Base-by-base conservation (phyloP, 441 rosid species). In the Dalechampia spathulata region DNA sequence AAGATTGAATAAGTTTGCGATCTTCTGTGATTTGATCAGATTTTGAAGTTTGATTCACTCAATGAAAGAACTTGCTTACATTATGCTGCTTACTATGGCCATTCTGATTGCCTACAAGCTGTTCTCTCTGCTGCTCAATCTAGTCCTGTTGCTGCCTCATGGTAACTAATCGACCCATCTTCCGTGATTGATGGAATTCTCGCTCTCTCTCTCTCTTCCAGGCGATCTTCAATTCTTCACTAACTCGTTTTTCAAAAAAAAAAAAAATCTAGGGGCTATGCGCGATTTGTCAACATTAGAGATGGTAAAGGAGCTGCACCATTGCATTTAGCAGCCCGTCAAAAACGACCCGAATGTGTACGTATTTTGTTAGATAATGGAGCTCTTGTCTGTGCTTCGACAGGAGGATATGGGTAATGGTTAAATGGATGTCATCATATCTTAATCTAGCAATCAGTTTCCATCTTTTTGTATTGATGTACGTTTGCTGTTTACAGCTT, bases 221-320 rank as follows among this genome's bases (percentile, higher is more conserved):
- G 4, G 34, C n/a, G 34, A 30, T 30, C 34, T 30, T 30, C 8
- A n/a, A n/a, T n/a, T n/a, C n/a, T n/a, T n/a, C n/a, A n/a, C n/a
- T n/a, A n/a, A n/a, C n/a, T n/a, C n/a, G n/a, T n/a, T n/a, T n/a
- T n/a, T n/a, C n/a, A n/a, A n/a, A n/a, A n/a, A n/a, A n/a, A n/a
- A n/a, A n/a, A n/a, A n/a, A n/a, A 62, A 41, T 74, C 55, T 43
- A 86, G 90, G 94, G 94, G 90, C 41, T 83, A 69, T 55, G 78
- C 80, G 2, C 72, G 87, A 52, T 86, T 86, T 61, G 87, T 86
- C 62, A 86, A 86, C 67, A 73, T 81, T 54, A 71, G 90, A 72
- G 94, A 83, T 41, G 80, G 77, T 14, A 66, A 72, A 60, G 90
- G 94, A 58, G 94, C 87, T 2, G 83, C 90, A 3, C 90, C 94